Base-by-base conservation (phyloP, 139 green algal species). In the Picochlorum costavermella region DNA sequence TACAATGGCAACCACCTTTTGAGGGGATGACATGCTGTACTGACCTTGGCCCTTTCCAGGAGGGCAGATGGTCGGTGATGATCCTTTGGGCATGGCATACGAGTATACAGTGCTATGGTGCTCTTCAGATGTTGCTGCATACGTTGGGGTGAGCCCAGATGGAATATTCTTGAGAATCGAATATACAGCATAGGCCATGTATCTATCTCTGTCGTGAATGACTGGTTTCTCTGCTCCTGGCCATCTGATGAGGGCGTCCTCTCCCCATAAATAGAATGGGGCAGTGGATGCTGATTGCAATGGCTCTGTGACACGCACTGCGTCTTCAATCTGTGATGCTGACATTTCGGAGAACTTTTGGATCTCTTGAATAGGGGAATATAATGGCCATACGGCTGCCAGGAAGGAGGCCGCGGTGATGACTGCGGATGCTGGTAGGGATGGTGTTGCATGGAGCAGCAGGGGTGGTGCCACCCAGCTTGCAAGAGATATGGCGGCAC, bases 161-260 rank as follows among this genome's bases (percentile, higher is more conserved):
- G 58, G 25, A 44, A 2, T 40, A 74, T 83, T 80, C 20, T 49
- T 61, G 9, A 79, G 75, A 16, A 82, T 82, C 6, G 82, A 81
- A 9, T 81, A 83, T 3, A 75, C 45, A 29, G 79, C 75, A 3
- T 68, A 65, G 2, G 86, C 88, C 88, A 96, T 95, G 82, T 82
- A 92, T 6, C 44, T 61, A 59, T 96, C 89, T 0, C 89, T 75
- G 58, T 92, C 80, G 2, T 77, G 1, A 13, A 96, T 89, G 55
- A 96, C 60, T 1, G 85, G 67, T 3, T 65, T 48, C 64, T 79
- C 56, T 17, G 88, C 89, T 4, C 88, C 88, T 2, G 88, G 88
- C 84, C 84, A 95, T 56, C 82, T 74, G 50, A 95, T 69, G 53
- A 96, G 67, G 3, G 89, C 88, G 46, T 96, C 89, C 12, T 53